Percentiles rank a stretch among this genome's conserved stretches.
phyloP scores from a whole-genome alignment of 2,329 filamentous ascomycete species.

The Alternaria ventricosa region DNA sequence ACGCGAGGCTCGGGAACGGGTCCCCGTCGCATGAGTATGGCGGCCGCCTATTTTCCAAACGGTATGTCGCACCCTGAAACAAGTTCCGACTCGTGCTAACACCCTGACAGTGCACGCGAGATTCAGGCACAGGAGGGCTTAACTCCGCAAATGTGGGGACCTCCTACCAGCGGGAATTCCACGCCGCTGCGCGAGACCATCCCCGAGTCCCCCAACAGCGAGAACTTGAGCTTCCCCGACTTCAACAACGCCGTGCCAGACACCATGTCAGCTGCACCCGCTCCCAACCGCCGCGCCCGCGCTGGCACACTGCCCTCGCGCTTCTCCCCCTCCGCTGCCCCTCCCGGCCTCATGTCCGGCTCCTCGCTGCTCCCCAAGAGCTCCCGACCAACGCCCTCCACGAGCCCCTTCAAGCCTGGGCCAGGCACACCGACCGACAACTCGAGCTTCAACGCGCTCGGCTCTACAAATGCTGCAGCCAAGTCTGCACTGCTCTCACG shows the following conservation, averaged over 20 bases:
- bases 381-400: conserved; percentile 83
- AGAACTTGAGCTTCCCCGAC: conserved; percentile 95
- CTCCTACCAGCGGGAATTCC: conserved; percentile 94
- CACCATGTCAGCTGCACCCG: conserved; percentile 62
- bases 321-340: conserved; percentile 78
- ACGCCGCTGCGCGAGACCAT: conserved; percentile 97
- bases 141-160: conserved; percentile 79
- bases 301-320: conserved; percentile 96
- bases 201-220: conserved; percentile 88
- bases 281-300: conserved; percentile 77
- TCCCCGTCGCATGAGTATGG: conserved; percentile 93
- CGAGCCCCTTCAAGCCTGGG: conserved; percentile 82
- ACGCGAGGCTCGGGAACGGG: conserved; percentile 80
- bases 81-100: conserved; percentile 38
- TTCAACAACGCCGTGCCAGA: conserved; percentile 76
- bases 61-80: conserved; percentile 66
- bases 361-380: conserved; percentile 73
- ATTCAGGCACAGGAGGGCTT: conserved; percentile 97
- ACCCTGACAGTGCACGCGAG: conserved; percentile 76
- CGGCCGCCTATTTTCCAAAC: conserved; percentile 84
- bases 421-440: conserved; percentile 49
- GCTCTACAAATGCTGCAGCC: conserved; percentile 57
- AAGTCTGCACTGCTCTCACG: conserved; percentile 81
- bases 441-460: conserved; percentile 50
- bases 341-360: conserved; percentile 61